These are phyloP conservation scores for Yarrowia sp. DNA, from an alignment of 805 yeast genomes.

Conservation along the genomic window DNA sequence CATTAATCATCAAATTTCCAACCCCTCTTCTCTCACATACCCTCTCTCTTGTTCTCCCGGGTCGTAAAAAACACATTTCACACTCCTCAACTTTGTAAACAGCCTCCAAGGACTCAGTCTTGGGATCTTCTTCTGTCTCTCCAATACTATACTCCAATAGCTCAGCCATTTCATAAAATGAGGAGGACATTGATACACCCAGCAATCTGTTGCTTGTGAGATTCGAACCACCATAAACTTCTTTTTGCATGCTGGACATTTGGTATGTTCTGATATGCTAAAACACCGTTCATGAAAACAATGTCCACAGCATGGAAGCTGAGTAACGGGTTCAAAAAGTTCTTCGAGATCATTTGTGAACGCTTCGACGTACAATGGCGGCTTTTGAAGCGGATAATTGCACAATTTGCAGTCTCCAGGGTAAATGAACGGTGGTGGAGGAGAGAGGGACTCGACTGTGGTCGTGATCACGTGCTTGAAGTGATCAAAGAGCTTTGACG, in stretches of 20 bases:
- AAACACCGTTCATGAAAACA: neutral
- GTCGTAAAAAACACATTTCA: neutral
- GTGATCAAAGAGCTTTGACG: no score
- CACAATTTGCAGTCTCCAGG: neutral
- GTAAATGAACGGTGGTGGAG: neutral
- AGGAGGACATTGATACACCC: conserved; percentile 16
- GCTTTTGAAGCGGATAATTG: neutral
- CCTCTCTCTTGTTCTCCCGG: no score
- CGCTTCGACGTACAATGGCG: neutral
- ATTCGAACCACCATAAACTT: neutral
- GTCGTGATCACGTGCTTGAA: neutral
- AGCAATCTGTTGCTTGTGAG: neutral
- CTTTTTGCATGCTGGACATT: neutral
- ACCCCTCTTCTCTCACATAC: no score
- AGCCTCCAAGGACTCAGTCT: neutral
- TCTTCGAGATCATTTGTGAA: neutral
- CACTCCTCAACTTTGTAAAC: neutral
- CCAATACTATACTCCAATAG: neutral
- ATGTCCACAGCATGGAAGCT: conserved; percentile 1
- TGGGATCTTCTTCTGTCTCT: neutral
- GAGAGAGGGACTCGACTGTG: neutral
- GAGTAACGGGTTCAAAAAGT: neutral
- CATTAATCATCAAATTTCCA: no score
- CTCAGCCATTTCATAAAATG: neutral
- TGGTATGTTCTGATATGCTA: neutral